A percentile compares a stretch with the other conserved stretches of the same genome.
These are phyloP conservation scores for Didymella lethalis DNA, from an alignment of 2,329 filamentous ascomycete genomes.

Conservation along the genomic window DNA sequence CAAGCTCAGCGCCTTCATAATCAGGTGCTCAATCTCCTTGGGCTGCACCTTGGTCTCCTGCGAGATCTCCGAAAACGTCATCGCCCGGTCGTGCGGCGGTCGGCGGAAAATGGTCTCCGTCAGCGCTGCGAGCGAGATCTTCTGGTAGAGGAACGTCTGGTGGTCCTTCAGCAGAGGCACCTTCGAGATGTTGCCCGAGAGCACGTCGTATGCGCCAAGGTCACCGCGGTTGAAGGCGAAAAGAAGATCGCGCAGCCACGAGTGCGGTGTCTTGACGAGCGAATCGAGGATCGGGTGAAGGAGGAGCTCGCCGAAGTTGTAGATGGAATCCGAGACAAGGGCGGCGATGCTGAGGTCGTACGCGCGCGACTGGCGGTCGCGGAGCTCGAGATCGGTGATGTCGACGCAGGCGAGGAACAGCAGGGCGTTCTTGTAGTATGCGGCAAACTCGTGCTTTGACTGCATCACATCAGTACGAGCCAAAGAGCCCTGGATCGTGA, in stretches of 20 bases:
- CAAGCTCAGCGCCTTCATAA: constrained; percentile 98
- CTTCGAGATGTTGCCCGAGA: constrained; percentile 81
- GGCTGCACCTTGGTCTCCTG: constrained; percentile 90
- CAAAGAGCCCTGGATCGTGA: too few relatives aligned
- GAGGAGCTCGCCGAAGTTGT: constrained; percentile 99
- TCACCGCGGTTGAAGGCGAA: constrained; percentile 98
- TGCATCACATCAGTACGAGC: constrained; percentile 37
- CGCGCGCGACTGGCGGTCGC: constrained; percentile 81
- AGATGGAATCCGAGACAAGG: constrained; percentile 91
- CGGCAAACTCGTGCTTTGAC: constrained; percentile 88
- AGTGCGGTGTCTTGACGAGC: constrained; percentile 75
- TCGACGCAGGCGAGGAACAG: constrained; percentile 98
- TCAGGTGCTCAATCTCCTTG: constrained; percentile 94
- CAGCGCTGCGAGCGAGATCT: constrained; percentile 95
- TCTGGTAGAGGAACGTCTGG: constrained; percentile 87
- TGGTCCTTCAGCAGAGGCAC: constrained; percentile 82
- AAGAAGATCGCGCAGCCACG: constrained; percentile 93
- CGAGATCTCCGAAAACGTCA: constrained; percentile 88
- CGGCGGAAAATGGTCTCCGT: constrained; percentile 97
- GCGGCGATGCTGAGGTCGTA: constrained; percentile 94
- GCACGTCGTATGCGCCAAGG: constrained; percentile 81
- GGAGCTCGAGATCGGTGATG: constrained; percentile 73
- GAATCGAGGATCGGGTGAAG: constrained; percentile 94
- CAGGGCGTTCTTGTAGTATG: constrained; percentile 96
- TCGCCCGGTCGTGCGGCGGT: constrained; percentile 91